Evolutionary conservation across 345 rosid species (phyloP).

Genomic region (Eucalyptus camaldulensis): DNA sequence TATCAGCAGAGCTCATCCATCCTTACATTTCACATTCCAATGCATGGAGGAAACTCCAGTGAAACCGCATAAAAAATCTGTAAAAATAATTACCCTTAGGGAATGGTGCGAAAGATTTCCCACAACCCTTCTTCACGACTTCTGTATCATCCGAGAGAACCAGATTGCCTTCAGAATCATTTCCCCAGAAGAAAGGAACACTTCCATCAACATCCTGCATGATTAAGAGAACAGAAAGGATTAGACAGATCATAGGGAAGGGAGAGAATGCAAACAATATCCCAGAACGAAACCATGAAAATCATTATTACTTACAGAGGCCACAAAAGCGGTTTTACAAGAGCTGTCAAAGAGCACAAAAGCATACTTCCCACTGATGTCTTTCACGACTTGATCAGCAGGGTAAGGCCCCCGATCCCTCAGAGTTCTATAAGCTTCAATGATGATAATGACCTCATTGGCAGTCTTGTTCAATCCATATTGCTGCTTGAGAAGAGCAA

Average conservation of each 20-base stretch:
- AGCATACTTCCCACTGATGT: conserved; percentile 63
- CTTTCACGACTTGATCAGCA: conserved; percentile 88
- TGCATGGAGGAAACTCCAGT: background rate
- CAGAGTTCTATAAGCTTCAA: conserved; percentile 88
- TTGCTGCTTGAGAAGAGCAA: conserved; percentile 81
- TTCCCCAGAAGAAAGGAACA: conserved; percentile 87
- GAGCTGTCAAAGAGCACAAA: conserved; percentile 69
- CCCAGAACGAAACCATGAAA: background rate
- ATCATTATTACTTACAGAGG: conserved; percentile 37
- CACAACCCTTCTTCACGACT: conserved; percentile 70
- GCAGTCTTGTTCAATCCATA: conserved; percentile 85
- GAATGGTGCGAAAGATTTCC: conserved; percentile 90
- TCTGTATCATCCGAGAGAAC: conserved; percentile 65
- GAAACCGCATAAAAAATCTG: background rate
- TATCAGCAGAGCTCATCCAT: background rate
- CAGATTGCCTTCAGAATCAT: conserved; percentile 72
- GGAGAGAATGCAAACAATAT: background rate
- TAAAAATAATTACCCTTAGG: conserved; percentile 55
- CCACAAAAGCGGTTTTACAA: conserved; percentile 50
- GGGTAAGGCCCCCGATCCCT: conserved; percentile 97
- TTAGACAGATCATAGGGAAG: background rate
- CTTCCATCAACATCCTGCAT: conserved; percentile 79
- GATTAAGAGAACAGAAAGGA: background rate
- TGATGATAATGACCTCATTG: conserved; percentile 75
- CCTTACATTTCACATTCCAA: background rate